Base-by-base conservation (phyloP, 2,329 filamentous ascomycete genomes). In the Moelleriella libera region DNA sequence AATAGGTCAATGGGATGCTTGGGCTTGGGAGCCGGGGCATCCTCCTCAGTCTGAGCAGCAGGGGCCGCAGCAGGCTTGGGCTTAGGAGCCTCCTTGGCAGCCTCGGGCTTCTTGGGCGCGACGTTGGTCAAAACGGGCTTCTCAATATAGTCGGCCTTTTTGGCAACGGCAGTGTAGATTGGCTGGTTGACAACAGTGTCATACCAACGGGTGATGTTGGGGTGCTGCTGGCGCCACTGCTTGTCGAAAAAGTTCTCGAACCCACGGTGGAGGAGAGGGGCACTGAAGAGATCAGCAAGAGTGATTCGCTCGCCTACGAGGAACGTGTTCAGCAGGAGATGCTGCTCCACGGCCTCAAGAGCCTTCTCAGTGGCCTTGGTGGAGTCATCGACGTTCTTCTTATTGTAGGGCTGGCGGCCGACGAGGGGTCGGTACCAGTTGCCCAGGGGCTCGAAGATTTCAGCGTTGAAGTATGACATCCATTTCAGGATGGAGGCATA, bases 401-500 rank as follows among this genome's bases (percentile, higher is more conserved):
- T 98, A 83, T 96, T 97, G 82, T 97, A 98, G 57, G 82, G 73
- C 60, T 80, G 78, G 60, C 75, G 72, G 65, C 92, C 92, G 58
- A 88, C 67, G 57, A 97, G 82, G 58, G 92, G 92, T 57, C 78
- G 78, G 81, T 85, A 92, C 87, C 88, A 96, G 65, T 68, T 75
- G 70, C 75, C 82, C 57, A 97, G 71, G 55, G 71, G 67, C 54
- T 78, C 67, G 57, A 95, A 76, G 61, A 96, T 67, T 76, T 98
- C 90, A 51, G 71, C 67, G 82, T 97, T 98, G 80, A 84, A 85
- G 73, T 83, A 97, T 56, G 90, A 97, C 83, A 96, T 82, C 92
- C 92, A 98, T 72, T 85, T 87, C 66, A 98, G 78, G 70, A 98
- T 98, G 58, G 89, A 89, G 60, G 92, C 92, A 71, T 97, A 90